Conservation (phyloP, 208 protist genomes). For the Crithidia fasciculata region DNA sequence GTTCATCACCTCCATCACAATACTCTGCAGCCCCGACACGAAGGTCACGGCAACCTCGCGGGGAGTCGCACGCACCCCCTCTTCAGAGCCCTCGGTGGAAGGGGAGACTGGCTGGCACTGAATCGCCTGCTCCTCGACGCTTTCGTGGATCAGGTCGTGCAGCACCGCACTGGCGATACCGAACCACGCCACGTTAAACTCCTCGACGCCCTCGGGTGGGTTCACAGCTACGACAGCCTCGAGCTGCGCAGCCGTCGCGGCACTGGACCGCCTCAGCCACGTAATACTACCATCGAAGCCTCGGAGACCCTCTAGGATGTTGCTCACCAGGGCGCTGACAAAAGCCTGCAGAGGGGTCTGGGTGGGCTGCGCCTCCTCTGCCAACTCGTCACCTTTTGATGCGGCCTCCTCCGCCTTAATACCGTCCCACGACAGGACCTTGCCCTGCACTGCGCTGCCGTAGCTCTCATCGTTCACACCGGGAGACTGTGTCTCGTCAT, state of each 20-base stretch:
- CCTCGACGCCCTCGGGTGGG: conserved; percentile 31
- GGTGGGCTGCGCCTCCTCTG: conserved; percentile 1
- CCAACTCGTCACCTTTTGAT: conserved; percentile 3
- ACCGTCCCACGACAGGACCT: conserved; percentile 13
- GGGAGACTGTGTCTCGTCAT: conserved; percentile 6
- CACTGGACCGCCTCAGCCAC: conserved; percentile 32
- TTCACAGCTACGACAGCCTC: conserved; percentile 14
- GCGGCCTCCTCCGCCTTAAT: neutral
- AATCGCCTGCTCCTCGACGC: conserved; percentile 14
- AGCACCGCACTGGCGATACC: conserved; percentile 41
- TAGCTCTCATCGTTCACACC: conserved; percentile 8
- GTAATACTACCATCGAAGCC: conserved; percentile 36
- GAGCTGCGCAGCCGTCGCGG: conserved; percentile 24
- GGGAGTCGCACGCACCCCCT: conserved; percentile 17
- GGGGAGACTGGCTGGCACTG: neutral
- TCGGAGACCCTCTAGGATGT: conserved; percentile 30
- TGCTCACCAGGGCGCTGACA: conserved; percentile 24
- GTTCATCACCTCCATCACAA: conserved; percentile 36
- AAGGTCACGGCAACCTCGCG: conserved; percentile 28
- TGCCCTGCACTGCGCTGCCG: neutral
- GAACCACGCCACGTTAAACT: conserved; percentile 49
- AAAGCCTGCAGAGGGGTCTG: conserved; percentile 24
- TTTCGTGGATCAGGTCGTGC: conserved; percentile 27
- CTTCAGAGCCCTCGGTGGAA: neutral
- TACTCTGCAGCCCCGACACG: conserved; percentile 32